A percentile compares a stretch with the other conserved stretches of the same genome.
phyloP scores from a whole-genome alignment of 2,329 filamentous ascomycete genomes.

The Byssochlamys sp. region DNA sequence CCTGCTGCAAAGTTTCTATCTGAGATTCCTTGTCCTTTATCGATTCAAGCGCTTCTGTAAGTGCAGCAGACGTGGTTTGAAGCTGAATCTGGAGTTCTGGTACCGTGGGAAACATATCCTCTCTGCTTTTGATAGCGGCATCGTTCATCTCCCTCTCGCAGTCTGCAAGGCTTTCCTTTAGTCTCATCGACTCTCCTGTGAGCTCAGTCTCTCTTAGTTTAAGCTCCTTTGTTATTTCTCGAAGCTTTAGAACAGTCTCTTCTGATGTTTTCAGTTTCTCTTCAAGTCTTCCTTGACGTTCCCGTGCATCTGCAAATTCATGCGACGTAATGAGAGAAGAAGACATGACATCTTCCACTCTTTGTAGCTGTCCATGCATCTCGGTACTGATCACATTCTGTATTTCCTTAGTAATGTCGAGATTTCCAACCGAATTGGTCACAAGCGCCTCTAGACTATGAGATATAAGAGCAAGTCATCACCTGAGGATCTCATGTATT shows the following conservation, averaged over 20 bases:
- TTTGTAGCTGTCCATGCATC: slow-evolving; percentile 15
- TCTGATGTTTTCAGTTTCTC: slow-evolving; percentile 11
- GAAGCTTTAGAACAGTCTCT: slow-evolving; percentile 12
- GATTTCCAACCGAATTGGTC: not conserved
- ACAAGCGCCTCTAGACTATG: not conserved
- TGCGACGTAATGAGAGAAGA: slow-evolving; percentile 10
- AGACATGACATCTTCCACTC: slow-evolving; percentile 11
- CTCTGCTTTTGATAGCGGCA: slow-evolving; percentile 15
- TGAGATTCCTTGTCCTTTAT: slow-evolving; percentile 13
- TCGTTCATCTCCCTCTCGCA: slow-evolving; percentile 12
- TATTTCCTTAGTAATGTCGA: not conserved
- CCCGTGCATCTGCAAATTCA: slow-evolving; percentile 13
- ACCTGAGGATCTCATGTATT: not conserved
- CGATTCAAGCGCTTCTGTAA: slow-evolving; percentile 8
- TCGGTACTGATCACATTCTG: slow-evolving; percentile 7
- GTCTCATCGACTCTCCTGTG: slow-evolving; percentile 16
- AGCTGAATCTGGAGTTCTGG: slow-evolving; percentile 17
- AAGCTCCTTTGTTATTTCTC: slow-evolving; percentile 13
- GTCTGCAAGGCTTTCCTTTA: slow-evolving; percentile 13
- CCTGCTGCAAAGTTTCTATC: slow-evolving; percentile 9
- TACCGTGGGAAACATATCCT: slow-evolving; percentile 13
- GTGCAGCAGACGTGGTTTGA: slow-evolving; percentile 12
- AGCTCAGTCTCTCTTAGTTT: slow-evolving; percentile 17
- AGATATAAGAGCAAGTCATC: not conserved
- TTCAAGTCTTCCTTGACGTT: slow-evolving; percentile 11